Base-by-base conservation (phyloP, 441 rosid genomes). In the Viola pubescens region DNA sequence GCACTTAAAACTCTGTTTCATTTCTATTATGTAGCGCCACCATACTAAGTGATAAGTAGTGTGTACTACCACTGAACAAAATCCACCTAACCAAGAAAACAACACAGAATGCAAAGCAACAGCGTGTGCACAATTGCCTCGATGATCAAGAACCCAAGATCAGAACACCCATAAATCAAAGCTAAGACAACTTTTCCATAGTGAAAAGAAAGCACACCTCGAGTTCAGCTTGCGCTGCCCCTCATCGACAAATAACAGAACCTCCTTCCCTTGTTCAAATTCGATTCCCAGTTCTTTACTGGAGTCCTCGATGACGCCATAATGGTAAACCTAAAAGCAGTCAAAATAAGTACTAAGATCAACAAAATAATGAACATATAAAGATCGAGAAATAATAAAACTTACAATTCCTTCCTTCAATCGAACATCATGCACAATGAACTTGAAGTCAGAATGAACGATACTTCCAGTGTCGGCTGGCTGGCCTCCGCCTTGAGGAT, bases 401-500 rank as follows among this genome's bases (percentile, higher is more conserved):
- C 60, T 50, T 61, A 84, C 95, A 60, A 77, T 81, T 78, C 91
- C 87, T 7, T 81, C 87, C 79, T 65, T 85, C 39, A 76, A 81
- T 73, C 95, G 84, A 78, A 85, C 97, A 77, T 87, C 91, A 52
- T 77, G 85, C 38, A 90, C 89, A n/a, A 73, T 56, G 63, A 85
- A 85, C 49, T 78, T 81, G 70, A 49, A 48, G 39, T 59, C 67
- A 9, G 74, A 75, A 69, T 62, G 72, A 7, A 64, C 9, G 65
- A 90, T 72, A 46, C 69, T 64, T 45, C 97, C 97, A 6, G 78
- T 77, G 67, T 90, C 97, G 0, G 94, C 68, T 0, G 91, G 97
- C 73, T 90, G 95, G 42, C 95, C 95, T 1, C 97, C 97, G 16
- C 97, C 97, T 81, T 90, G 97, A 16, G 97, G 97, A 63, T 90